These are phyloP conservation scores for Ogataea wickerhamii DNA, from an alignment of 805 yeast genomes.

Conservation along the genomic window DNA sequence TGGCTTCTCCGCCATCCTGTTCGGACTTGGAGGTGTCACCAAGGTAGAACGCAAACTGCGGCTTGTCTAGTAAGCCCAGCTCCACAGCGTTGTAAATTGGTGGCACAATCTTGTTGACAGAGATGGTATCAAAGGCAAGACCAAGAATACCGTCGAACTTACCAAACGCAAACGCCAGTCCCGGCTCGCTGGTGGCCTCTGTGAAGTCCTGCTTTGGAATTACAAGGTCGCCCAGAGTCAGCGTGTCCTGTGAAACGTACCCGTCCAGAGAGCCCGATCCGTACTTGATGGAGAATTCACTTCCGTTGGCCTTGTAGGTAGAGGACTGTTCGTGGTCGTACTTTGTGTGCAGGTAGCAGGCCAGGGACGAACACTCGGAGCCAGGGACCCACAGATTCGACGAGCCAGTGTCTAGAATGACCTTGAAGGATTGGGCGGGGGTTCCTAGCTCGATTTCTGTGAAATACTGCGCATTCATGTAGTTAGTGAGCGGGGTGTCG, in stretches of 20 bases:
- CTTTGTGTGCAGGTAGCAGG: slow-evolving; percentile 91
- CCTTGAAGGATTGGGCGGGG: slow-evolving; percentile 92
- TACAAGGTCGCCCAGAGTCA: slow-evolving; percentile 76
- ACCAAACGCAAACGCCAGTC: slow-evolving; percentile 96
- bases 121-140: slow-evolving; percentile 86
- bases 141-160: slow-evolving; percentile 98
- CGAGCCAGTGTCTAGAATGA: slow-evolving; percentile 93
- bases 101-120: slow-evolving; percentile 87
- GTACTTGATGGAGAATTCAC: slow-evolving; percentile 79
- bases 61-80: slow-evolving; percentile 76
- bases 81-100: slow-evolving; percentile 88
- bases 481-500: slow-evolving; percentile 85
- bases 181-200: slow-evolving; percentile 97
- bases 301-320: slow-evolving; percentile 81
- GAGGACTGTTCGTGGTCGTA: slow-evolving; percentile 83
- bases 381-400: slow-evolving; percentile 98
- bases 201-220: slow-evolving; percentile 93
- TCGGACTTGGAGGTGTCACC: slow-evolving; percentile 71
- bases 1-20: slow-evolving; percentile 82
- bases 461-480: slow-evolving; percentile 92
- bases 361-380: slow-evolving; percentile 82
- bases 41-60: slow-evolving; percentile 85
- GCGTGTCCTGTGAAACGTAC: slow-evolving; percentile 79
- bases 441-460: slow-evolving; percentile 90
- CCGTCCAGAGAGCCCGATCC: slow-evolving; percentile 95